Evolutionary conservation across 192 early-diverging fungal species (phyloP).

Genomic region (Chytriomyces sp.): DNA sequence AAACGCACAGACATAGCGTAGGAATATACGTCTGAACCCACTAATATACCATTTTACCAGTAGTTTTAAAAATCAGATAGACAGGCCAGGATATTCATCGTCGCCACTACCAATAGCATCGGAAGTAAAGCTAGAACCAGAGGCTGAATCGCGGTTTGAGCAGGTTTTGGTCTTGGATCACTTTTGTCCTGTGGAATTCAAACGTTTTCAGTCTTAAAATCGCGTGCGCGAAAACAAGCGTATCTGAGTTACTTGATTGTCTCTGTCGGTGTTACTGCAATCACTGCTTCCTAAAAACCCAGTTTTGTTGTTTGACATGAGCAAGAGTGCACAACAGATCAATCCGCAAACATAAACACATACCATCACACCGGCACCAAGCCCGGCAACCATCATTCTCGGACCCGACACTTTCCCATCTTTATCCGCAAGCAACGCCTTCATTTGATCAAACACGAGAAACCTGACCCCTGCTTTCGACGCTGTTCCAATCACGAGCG

Average conservation of each 20-base stretch:
- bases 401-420: slow-evolving; percentile 72
- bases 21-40: no score
- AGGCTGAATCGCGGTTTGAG: slow-evolving; percentile 75
- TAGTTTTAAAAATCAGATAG: no score
- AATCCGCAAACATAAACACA: slow-evolving; percentile 51
- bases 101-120: no score
- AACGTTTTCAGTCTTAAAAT: no score
- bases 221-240: no score
- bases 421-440: slow-evolving; percentile 69
- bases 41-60: no score
- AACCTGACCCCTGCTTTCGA: slow-evolving; percentile 93
- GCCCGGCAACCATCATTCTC: slow-evolving; percentile 54
- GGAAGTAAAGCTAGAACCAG: no score
- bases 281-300: slow-evolving; percentile 65
- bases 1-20: no score
- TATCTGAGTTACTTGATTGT: slow-evolving; percentile 78
- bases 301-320: neutral
- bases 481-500: slow-evolving; percentile 90
- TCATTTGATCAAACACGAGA: slow-evolving; percentile 87
- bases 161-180: slow-evolving; percentile 89
- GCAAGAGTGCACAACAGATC: slow-evolving; percentile 63
- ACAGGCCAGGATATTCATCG: no score
- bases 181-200: slow-evolving; percentile 70
- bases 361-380: slow-evolving; percentile 14
- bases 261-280: slow-evolving; percentile 89